These are phyloP conservation scores for Coccomyxa sp. DNA, from an alignment of 139 green algal species.

Conservation along the genomic window DNA sequence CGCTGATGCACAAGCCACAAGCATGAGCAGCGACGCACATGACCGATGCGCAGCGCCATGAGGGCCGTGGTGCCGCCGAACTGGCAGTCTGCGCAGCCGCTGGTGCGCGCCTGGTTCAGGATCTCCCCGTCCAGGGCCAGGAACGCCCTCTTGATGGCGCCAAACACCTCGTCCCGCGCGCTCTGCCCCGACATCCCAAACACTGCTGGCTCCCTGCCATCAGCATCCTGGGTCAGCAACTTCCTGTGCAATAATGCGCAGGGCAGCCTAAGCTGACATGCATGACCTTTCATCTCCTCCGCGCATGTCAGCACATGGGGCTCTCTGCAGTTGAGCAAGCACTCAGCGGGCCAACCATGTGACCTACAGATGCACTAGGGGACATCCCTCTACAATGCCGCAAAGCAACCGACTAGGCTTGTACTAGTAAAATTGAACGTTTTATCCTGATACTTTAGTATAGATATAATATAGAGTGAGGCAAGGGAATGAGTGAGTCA, in stretches of 20 bases:
- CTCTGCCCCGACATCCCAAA: neutral
- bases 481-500: too few species aligned
- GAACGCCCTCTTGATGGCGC: neutral
- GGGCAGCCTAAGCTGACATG: neutral
- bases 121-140: neutral
- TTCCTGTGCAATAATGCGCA: neutral
- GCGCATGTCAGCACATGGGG: too few species aligned
- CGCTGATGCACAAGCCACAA: neutral
- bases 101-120: neutral
- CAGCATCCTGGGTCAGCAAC: neutral
- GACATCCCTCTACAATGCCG: too few species aligned
- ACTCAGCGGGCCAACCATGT: neutral
- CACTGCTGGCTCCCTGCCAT: neutral
- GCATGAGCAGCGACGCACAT: neutral
- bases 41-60: neutral
- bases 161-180: neutral
- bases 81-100: neutral
- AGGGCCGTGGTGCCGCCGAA: neutral
- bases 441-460: too few species aligned
- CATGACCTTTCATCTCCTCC: neutral
- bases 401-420: too few species aligned
- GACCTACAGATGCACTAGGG: too few species aligned
- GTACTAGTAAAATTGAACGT: too few species aligned
- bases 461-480: too few species aligned
- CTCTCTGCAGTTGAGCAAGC: neutral